Base-by-base conservation (phyloP, 2,329 filamentous ascomycete genomes). In the Exophiala sideris region DNA sequence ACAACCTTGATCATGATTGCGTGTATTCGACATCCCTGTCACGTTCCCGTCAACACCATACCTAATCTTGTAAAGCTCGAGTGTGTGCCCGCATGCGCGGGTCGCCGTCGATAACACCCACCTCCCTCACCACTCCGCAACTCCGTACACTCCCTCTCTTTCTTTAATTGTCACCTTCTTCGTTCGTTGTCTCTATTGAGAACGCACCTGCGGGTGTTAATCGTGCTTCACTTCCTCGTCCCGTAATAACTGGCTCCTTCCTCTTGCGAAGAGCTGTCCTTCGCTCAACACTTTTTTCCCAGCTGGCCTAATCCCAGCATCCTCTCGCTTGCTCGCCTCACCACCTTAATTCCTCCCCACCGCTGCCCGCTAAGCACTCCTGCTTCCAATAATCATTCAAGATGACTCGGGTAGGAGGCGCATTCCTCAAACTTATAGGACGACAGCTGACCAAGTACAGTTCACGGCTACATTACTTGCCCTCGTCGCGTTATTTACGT, bases 401-500 rank as follows among this genome's bases (percentile, higher is more conserved):
- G 11, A 63, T 63, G 61, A 57, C 56, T 29, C 56, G 54, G 55
- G 61, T 63, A 49, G 45, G 49, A 24, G 21, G 11, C 24, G 12
- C 11, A 35, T 7, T 34, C 18, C 24, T 3, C 48, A 40, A 7
- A 8, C 16, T 34, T n/a, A 35, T 44, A 18, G 10, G 41, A 32
- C n/a, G 18, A 40, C 4, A 20, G 21, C 52, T 61, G 48, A 62
- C 47, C 4, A 10, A 18, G 20, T 3, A 34, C 52, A 63, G 62
- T 48, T 64, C 52, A 56, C 57, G 42, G 29, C 54, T 44, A 18
- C 52, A 21, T 29, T 58, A 3, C 33, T 64, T 63, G 67, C 62
- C 42, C 62, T 76, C 52, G 66, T 71, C 58, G 69, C 73, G 29
- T 66, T 71, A 50, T 68, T 76, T 51, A 68, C 75, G 38, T 69